phyloP scores from a whole-genome alignment of 2,329 filamentous ascomycete genomes.

The Fusarium odoratissimum region DNA sequence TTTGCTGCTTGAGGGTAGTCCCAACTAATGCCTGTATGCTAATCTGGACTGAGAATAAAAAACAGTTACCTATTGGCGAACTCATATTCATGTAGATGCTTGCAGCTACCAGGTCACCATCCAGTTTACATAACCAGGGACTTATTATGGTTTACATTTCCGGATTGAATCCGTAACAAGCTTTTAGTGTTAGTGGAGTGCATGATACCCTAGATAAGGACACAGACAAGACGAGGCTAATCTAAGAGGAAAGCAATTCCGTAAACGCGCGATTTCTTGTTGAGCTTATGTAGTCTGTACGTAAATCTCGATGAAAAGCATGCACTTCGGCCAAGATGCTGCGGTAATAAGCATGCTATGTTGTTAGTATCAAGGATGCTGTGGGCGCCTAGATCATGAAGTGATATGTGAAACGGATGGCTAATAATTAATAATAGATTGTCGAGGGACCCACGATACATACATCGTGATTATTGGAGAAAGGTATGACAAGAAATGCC shows the following conservation, averaged over 20 bases:
- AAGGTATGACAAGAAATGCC: constrained; percentile 10
- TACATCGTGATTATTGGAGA: background rate
- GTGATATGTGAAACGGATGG: constrained; percentile 25
- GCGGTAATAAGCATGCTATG: constrained; percentile 1
- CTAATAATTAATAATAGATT: constrained; percentile 32
- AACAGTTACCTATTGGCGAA: background rate
- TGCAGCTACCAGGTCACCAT: background rate
- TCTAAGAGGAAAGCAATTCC: constrained; percentile 13
- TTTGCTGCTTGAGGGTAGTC: background rate
- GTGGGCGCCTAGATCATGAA: constrained; percentile 22
- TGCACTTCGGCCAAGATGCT: background rate
- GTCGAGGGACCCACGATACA: constrained; percentile 24
- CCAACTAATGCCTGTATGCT: background rate
- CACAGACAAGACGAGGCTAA: background rate
- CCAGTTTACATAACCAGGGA: background rate
- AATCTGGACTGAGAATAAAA: background rate
- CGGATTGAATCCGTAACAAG: constrained; percentile 20
- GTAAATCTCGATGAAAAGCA: background rate
- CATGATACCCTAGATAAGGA: background rate
- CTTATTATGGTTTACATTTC: background rate
- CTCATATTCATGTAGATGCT: background rate
- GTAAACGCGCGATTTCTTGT: constrained; percentile 9
- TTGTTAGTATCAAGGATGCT: constrained; percentile 7
- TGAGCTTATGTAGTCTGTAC: background rate
- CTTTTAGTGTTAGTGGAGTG: constrained; percentile 1